Evolutionary conservation across 2,329 filamentous ascomycete species (phyloP).

Genomic region (Fulvia fulva): DNA sequence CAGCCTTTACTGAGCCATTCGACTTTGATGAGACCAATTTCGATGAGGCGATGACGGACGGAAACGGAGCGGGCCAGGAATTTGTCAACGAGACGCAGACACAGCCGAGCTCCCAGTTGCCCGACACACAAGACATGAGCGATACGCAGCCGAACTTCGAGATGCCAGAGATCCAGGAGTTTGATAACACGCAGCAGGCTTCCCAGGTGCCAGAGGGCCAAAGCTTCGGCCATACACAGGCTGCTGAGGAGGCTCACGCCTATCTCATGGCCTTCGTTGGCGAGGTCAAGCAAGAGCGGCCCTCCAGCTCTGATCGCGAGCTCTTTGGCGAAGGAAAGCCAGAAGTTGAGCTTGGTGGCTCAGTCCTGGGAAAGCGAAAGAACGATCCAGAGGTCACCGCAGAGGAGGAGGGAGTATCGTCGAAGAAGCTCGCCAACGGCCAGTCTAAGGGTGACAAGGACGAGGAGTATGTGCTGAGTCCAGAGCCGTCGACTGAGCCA

Average conservation of each 20-base stretch:
- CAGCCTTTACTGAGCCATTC: conserved; percentile 10
- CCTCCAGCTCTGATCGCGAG: neutral
- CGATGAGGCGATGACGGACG: neutral
- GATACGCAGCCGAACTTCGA: neutral
- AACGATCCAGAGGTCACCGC: neutral
- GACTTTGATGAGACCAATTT: conserved; percentile 3
- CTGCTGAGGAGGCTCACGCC: neutral
- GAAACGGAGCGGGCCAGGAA: neutral
- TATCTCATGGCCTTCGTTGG: conserved; percentile 1
- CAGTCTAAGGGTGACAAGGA: neutral
- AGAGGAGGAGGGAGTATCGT: neutral
- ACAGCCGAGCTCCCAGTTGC: neutral
- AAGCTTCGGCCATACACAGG: conserved; percentile 7
- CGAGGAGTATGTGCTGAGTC: neutral
- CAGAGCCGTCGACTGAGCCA: neutral
- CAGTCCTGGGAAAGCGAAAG: conserved; percentile 22
- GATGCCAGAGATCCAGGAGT: neutral
- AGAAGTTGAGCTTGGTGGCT: neutral
- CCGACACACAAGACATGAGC: neutral
- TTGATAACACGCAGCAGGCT: neutral
- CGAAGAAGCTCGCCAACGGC: neutral
- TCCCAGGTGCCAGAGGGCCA: neutral
- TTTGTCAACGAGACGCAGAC: neutral
- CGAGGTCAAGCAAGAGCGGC: neutral
- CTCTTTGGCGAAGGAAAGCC: neutral